These are phyloP conservation scores for Colletotrichum cordylinicola DNA, from an alignment of 2,329 filamentous ascomycete genomes.

Conservation along the genomic window DNA sequence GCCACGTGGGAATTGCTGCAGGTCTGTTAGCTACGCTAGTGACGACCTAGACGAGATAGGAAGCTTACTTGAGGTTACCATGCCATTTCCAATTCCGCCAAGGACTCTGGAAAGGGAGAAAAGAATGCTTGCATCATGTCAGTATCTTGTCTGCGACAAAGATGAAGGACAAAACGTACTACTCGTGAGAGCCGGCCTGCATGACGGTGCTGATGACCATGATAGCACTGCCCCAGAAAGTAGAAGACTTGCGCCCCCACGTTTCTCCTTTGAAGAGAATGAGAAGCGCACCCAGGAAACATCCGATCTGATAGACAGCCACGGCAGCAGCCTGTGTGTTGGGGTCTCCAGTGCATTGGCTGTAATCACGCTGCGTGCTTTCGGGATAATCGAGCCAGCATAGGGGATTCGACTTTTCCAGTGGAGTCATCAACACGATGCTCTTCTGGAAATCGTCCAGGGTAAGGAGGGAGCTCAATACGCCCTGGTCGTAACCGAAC, in stretches of 20 bases:
- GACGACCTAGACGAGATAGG: neutral
- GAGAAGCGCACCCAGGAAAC: constrained; percentile 32
- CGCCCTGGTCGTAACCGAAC: constrained; percentile 34
- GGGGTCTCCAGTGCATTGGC: constrained; percentile 28
- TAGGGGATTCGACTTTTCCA: constrained; percentile 27
- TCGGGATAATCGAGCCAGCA: constrained; percentile 28
- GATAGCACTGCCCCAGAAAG: constrained; percentile 35
- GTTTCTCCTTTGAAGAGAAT: constrained; percentile 34
- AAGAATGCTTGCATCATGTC: neutral
- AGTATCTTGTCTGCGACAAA: neutral
- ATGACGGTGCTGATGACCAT: constrained; percentile 35
- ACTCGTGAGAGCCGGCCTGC: constrained; percentile 28
- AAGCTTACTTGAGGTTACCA: constrained; percentile 30
- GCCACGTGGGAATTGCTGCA: constrained; percentile 31
- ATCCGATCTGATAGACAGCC: constrained; percentile 33
- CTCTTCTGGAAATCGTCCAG: constrained; percentile 32
- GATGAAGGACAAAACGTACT: neutral
- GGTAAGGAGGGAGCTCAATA: constrained; percentile 31
- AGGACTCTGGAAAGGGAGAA: neutral
- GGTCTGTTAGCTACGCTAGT: neutral
- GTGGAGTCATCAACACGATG: constrained; percentile 30
- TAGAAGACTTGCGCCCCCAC: constrained; percentile 35
- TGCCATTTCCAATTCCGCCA: constrained; percentile 31
- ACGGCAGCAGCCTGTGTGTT: constrained; percentile 34
- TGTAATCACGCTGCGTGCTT: constrained; percentile 21